A percentile compares a stretch with the other conserved stretches of the same genome.
Conservation (phyloP, 768 basidiomycete genomes). For the Mrakia hoshinonis region DNA sequence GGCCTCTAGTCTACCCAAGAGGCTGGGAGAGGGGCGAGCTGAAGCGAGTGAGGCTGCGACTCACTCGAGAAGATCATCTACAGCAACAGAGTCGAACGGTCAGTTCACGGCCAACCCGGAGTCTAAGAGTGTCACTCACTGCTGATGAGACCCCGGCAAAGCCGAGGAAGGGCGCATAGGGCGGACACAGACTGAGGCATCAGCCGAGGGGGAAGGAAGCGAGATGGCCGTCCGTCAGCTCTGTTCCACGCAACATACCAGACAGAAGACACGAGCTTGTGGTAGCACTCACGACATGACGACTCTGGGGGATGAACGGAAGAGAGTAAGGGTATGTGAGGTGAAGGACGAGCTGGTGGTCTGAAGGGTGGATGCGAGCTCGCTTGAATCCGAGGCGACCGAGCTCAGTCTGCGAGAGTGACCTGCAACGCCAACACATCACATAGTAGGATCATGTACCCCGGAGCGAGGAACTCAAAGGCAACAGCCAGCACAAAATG, state of each 20-base stretch:
- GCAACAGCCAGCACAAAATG: constrained; percentile 12
- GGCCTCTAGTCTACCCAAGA: too few species aligned
- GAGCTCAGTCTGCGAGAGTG: background rate
- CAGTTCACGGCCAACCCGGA: too few species aligned
- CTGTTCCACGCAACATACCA: too few species aligned
- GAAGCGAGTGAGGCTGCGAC: background rate
- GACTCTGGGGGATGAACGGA: background rate
- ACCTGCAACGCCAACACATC: background rate
- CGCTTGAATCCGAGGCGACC: background rate
- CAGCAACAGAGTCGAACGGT: background rate
- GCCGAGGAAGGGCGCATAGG: constrained; percentile 32
- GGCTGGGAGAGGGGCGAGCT: background rate
- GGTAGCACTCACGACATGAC: constrained; percentile 1
- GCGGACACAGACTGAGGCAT: constrained; percentile 22
- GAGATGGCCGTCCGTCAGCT: background rate
- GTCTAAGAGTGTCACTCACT: constrained; percentile 55
- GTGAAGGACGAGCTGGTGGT: background rate
- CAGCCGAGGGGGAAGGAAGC: background rate
- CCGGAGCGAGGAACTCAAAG: background rate
- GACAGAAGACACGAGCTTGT: background rate
- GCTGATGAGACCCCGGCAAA: constrained; percentile 95
- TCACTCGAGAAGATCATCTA: constrained; percentile 22
- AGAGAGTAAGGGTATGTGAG: background rate
- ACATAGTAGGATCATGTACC: constrained; percentile 2
- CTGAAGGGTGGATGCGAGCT: background rate